Percentiles rank a stretch among this genome's conserved stretches.
These are phyloP conservation scores for Leccinum variicolor DNA, from an alignment of 768 basidiomycete species.

Conservation along the genomic window DNA sequence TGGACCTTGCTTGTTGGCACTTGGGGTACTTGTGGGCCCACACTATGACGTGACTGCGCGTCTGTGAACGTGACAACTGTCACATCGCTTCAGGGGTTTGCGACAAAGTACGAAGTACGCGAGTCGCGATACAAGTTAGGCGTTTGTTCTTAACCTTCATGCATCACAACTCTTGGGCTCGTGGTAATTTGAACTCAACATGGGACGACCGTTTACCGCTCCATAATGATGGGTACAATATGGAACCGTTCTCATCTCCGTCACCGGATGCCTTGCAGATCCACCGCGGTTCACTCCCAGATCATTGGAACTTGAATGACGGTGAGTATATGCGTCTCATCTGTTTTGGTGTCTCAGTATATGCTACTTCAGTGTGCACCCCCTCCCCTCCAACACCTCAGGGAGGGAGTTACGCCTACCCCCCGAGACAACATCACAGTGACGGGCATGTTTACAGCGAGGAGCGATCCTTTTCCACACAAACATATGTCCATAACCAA, in stretches of 20 bases:
- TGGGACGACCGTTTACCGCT: not conserved
- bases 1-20: not conserved
- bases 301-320: conserved; percentile 7
- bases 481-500: not conserved
- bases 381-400: conserved; percentile 34
- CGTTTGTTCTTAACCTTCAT: conserved; percentile 14
- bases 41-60: conserved; percentile 23
- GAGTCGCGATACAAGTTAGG: not conserved
- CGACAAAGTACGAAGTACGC: not conserved
- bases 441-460: not conserved
- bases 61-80: conserved; percentile 25
- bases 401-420: not conserved
- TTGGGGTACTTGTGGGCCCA: not conserved
- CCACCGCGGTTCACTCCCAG: not conserved
- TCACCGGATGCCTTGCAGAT: conserved; percentile 5
- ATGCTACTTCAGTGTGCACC: conserved; percentile 33
- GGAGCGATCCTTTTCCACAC: not conserved
- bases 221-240: not conserved
- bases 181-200: not conserved
- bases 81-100: conserved; percentile 7
- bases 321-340: conserved; percentile 28
- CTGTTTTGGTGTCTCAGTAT: not conserved
- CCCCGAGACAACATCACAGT: not conserved
- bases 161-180: conserved; percentile 7
- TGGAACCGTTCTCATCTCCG: conserved; percentile 6